Conservation (phyloP, 139 green algal species). For the Coelastrella sp. region DNA sequence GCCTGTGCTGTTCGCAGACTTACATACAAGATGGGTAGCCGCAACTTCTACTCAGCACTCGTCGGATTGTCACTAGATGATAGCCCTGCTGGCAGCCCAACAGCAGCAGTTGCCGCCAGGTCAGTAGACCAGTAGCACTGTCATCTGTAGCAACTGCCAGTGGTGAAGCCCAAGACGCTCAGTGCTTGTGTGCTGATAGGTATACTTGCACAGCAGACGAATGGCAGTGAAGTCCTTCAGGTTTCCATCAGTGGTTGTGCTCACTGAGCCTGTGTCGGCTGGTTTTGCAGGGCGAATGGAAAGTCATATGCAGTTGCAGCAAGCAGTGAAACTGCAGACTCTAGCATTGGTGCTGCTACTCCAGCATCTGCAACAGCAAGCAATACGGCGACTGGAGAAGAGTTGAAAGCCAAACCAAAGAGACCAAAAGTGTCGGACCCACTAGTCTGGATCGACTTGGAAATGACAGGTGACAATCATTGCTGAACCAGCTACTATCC, state of each 20-base stretch:
- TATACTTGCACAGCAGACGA: too few species aligned
- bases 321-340: neutral
- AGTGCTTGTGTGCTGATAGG: too few species aligned
- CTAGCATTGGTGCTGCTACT: neutral
- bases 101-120: constrained; percentile 36
- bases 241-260: too few species aligned
- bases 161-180: neutral
- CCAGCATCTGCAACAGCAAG: too few species aligned
- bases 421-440: constrained; percentile 64
- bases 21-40: neutral
- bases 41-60: constrained; percentile 38
- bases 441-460: constrained; percentile 89
- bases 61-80: neutral
- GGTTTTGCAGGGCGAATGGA: too few species aligned
- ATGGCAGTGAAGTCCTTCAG: too few species aligned
- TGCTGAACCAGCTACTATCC: neutral
- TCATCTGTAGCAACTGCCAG: neutral
- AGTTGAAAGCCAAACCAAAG: neutral
- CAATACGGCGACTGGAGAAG: neutral
- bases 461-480: constrained; percentile 88
- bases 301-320: too few species aligned
- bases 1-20: neutral
- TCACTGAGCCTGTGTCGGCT: too few species aligned
- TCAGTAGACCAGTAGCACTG: neutral
- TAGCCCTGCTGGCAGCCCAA: constrained; percentile 24